Conservation (phyloP, 2,329 filamentous ascomycete species). For the Eutypa lata region DNA sequence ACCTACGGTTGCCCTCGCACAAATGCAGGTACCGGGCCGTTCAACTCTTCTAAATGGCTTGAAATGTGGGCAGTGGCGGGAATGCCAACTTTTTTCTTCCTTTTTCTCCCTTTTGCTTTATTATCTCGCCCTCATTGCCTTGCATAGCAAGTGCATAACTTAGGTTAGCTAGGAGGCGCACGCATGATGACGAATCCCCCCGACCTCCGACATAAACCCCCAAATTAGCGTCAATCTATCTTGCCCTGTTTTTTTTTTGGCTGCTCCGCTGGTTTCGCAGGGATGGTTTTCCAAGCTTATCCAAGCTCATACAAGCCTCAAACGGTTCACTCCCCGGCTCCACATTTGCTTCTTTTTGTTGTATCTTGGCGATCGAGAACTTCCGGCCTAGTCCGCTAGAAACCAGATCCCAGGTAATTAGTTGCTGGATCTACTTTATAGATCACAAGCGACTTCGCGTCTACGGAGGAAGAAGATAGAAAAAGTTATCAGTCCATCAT, state of each 20-base stretch:
- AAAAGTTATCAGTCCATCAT: too few relatives aligned
- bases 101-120: too few relatives aligned
- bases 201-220: not conserved
- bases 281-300: not conserved
- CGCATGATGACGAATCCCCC: slow-evolving; percentile 1
- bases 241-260: not conserved
- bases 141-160: not conserved
- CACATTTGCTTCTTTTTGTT: too few relatives aligned
- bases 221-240: not conserved
- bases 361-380: too few relatives aligned
- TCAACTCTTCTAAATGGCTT: not conserved
- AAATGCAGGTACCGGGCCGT: not conserved
- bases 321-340: not conserved
- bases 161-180: not conserved
- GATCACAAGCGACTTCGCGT: too few relatives aligned
- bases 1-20: not conserved
- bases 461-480: too few relatives aligned
- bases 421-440: too few relatives aligned
- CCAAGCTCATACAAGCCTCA: not conserved
- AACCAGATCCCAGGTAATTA: too few relatives aligned
- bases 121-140: not conserved
- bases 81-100: not conserved
- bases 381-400: too few relatives aligned
- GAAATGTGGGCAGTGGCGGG: not conserved
- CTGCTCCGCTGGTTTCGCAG: not conserved